Percentiles rank a stretch among this genome's conserved stretches.
phyloP scores from a whole-genome alignment of 2,329 filamentous ascomycete species.

The Coleophoma cylindrospora region DNA sequence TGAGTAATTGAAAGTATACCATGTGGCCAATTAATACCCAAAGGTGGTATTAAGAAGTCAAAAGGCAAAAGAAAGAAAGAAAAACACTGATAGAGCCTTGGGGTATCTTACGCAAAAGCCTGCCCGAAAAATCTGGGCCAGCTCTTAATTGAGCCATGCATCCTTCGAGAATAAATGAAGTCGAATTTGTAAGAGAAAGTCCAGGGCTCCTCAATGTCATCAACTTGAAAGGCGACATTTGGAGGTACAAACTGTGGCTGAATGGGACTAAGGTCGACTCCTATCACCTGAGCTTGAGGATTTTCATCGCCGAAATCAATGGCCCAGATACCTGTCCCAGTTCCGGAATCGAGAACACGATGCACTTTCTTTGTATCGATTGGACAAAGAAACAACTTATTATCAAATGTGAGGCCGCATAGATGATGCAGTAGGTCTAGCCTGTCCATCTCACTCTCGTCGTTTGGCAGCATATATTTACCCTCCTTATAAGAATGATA shows the following conservation, averaged over 20 bases:
- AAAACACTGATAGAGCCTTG: background rate
- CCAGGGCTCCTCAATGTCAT: constrained; percentile 54
- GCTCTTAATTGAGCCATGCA: constrained; percentile 7
- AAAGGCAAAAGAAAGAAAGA: background rate
- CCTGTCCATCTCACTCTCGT: constrained; percentile 5
- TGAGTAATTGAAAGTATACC: background rate
- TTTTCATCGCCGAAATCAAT: constrained; percentile 14
- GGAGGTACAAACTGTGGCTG: constrained; percentile 38
- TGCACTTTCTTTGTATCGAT: background rate
- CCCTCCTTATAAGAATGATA: constrained; percentile 5
- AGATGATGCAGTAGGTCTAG: constrained; percentile 6
- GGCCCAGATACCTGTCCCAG: constrained; percentile 10
- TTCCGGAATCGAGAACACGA: constrained; percentile 1
- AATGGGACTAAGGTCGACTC: constrained; percentile 33
- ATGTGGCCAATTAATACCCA: background rate
- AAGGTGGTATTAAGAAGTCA: no score
- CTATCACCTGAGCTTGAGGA: constrained; percentile 22
- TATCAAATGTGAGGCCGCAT: constrained; percentile 22
- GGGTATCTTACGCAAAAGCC: constrained; percentile 1
- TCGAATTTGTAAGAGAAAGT: constrained; percentile 50
- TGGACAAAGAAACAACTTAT: constrained; percentile 23
- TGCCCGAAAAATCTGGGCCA: constrained; percentile 8
- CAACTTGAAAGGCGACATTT: constrained; percentile 50
- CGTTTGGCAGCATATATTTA: constrained; percentile 3
- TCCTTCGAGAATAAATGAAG: constrained; percentile 47